A percentile compares a stretch with the other conserved stretches of the same genome.
phyloP scores from a whole-genome alignment of 2,329 filamentous ascomycete genomes.

The Talaromyces sp. region DNA sequence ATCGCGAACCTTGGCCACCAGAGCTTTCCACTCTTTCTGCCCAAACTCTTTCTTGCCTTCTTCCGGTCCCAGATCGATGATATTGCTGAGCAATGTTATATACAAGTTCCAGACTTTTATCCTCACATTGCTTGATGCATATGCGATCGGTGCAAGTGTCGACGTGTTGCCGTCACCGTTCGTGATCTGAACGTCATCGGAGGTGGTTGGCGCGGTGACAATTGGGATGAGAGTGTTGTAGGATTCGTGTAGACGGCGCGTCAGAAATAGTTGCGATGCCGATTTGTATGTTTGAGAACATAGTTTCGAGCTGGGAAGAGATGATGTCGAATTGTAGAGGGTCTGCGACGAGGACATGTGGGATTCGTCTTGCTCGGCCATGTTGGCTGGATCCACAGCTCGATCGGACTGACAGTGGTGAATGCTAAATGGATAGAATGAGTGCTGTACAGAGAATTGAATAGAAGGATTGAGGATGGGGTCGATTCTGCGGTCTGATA shows the following conservation, averaged over 20 bases:
- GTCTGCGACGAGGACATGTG: conserved; percentile 54
- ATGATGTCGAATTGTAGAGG: conserved; percentile 56
- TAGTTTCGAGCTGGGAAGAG: conserved; percentile 58
- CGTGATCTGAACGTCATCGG: conserved; percentile 38
- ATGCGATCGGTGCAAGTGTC: conserved; percentile 71
- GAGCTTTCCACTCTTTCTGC: conserved; percentile 74
- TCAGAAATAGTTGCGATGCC: conserved; percentile 90
- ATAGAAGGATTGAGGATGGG: too few species aligned
- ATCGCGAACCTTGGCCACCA: conserved; percentile 81
- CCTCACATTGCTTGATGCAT: conserved; percentile 75
- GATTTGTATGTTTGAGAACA: conserved; percentile 91
- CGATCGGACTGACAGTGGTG: not conserved
- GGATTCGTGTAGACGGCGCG: conserved; percentile 86
- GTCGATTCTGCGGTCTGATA: not conserved
- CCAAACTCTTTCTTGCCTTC: conserved; percentile 90
- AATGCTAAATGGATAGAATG: not conserved
- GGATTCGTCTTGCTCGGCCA: conserved; percentile 32
- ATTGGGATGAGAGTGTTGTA: conserved; percentile 81
- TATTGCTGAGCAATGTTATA: conserved; percentile 85
- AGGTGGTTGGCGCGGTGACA: conserved; percentile 55
- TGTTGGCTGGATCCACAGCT: conserved; percentile 24
- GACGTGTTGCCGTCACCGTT: conserved; percentile 44
- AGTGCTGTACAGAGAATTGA: not conserved
- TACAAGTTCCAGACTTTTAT: conserved; percentile 98
- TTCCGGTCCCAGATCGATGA: conserved; percentile 82